phyloP scores from a whole-genome alignment of 176 grass and related monocot genomes.

The Zea luxurians region DNA sequence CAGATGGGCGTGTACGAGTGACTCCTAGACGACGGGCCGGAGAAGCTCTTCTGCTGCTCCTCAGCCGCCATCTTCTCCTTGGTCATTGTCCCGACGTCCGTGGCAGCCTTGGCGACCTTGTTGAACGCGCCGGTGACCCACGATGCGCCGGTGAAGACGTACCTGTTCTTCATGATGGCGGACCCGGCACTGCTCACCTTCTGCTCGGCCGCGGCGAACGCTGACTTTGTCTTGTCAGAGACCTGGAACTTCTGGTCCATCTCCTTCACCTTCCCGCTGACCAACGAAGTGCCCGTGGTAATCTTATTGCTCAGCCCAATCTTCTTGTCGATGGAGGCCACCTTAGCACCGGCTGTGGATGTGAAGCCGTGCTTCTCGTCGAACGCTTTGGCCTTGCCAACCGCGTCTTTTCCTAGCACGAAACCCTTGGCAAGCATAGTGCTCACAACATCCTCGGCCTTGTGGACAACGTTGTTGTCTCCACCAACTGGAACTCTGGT shows the following conservation, averaged over 20 bases:
- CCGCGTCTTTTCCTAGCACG: conserved; percentile 66
- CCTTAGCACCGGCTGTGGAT: conserved; percentile 74
- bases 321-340: conserved; percentile 74
- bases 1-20: conserved; percentile 46
- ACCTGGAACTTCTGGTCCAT: conserved; percentile 90
- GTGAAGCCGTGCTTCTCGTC: conserved; percentile 79
- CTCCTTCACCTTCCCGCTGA: conserved; percentile 77
- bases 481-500: conserved; percentile 40
- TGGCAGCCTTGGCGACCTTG: conserved; percentile 67
- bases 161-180: conserved; percentile 88
- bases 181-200: conserved; percentile 72
- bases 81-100: conserved; percentile 70
- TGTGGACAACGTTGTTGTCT: conserved; percentile 58
- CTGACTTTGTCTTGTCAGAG: conserved; percentile 71
- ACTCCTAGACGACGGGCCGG: conserved; percentile 35
- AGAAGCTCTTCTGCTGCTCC: conserved; percentile 49
- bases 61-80: conserved; percentile 83
- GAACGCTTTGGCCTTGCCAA: conserved; percentile 72
- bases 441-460: conserved; percentile 89
- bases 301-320: conserved; percentile 87
- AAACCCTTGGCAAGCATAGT: conserved; percentile 93
- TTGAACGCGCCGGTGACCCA: conserved; percentile 67
- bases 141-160: conserved; percentile 66
- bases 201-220: conserved; percentile 67
- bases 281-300: conserved; percentile 55